These are phyloP conservation scores for Coelastrella sp. DNA, from an alignment of 139 green algal species.

Conservation along the genomic window DNA sequence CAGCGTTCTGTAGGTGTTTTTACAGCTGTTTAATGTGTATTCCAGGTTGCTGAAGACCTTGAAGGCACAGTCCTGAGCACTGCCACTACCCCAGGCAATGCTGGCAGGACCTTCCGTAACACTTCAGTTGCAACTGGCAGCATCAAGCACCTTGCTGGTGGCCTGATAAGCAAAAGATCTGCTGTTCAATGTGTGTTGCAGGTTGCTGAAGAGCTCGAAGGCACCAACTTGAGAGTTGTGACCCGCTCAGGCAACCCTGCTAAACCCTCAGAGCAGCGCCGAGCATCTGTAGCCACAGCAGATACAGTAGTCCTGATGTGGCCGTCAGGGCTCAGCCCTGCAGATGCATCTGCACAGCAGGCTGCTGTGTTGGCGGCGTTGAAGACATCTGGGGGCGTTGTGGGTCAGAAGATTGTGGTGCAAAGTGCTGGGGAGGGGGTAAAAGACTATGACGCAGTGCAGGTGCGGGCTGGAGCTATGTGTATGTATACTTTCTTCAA, in stretches of 20 bases:
- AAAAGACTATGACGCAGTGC: conserved; percentile 34
- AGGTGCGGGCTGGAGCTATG: background rate
- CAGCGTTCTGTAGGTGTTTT: too few relatives aligned
- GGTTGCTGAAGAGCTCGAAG: conserved; percentile 45
- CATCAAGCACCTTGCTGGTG: too few relatives aligned
- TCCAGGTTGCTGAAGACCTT: too few relatives aligned
- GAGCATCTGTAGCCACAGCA: conserved; percentile 51
- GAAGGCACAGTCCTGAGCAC: too few relatives aligned
- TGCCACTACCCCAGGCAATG: too few relatives aligned
- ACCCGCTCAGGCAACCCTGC: conserved; percentile 32
- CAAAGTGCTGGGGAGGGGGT: conserved; percentile 31
- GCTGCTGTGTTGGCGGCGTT: conserved; percentile 51
- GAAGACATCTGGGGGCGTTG: conserved; percentile 9
- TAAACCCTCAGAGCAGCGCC: conserved; percentile 50
- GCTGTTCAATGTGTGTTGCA: background rate
- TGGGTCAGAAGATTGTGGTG: conserved; percentile 53
- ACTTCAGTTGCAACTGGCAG: too few relatives aligned
- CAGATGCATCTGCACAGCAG: conserved; percentile 4
- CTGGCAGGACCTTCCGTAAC: too few relatives aligned
- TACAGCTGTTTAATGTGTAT: too few relatives aligned
- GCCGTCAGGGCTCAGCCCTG: conserved; percentile 35
- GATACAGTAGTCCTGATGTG: conserved; percentile 60
- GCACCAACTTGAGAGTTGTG: conserved; percentile 40
- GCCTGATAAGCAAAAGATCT: background rate
- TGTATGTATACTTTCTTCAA: too few relatives aligned